A percentile compares a stretch with the other conserved stretches of the same genome.
These are phyloP conservation scores for Schizosaccharomyces lindneri DNA, from an alignment of 805 yeast genomes.

Conservation along the genomic window DNA sequence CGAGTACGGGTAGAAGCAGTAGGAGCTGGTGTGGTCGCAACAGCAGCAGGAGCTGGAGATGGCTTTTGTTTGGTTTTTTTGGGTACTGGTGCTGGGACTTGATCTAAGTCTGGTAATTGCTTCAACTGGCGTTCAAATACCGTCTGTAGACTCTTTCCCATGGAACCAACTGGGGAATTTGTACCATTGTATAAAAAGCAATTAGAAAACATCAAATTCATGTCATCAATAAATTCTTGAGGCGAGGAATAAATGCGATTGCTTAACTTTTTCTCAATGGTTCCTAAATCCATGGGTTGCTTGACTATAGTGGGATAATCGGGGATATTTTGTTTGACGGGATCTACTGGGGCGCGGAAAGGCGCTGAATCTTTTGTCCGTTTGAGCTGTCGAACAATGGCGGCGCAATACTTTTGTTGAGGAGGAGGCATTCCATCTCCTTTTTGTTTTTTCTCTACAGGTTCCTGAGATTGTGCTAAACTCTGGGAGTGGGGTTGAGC, in stretches of 20 bases:
- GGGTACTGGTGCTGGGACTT: conserved; percentile 8
- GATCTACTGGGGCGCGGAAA: conserved; percentile 74
- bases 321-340: conserved; percentile 67
- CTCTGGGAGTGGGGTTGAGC: no score
- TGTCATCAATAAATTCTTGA: conserved; percentile 76
- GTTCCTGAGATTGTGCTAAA: background rate
- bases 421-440: conserved; percentile 25
- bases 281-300: conserved; percentile 87
- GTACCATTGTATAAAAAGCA: conserved; percentile 76
- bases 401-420: conserved; percentile 55
- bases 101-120: conserved; percentile 37
- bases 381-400: conserved; percentile 64
- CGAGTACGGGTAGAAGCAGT: background rate
- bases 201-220: conserved; percentile 86
- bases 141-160: conserved; percentile 78
- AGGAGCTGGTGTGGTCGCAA: background rate
- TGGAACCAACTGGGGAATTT: conserved; percentile 57
- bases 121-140: conserved; percentile 82
- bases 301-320: conserved; percentile 77
- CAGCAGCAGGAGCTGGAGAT: background rate
- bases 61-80: background rate
- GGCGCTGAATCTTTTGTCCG: conserved; percentile 83
- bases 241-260: conserved; percentile 61
- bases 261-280: conserved; percentile 76
- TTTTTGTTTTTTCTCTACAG: background rate